Evolutionary conservation across 257 asterid genomes (phyloP).

Genomic region (Striga asiatica): DNA sequence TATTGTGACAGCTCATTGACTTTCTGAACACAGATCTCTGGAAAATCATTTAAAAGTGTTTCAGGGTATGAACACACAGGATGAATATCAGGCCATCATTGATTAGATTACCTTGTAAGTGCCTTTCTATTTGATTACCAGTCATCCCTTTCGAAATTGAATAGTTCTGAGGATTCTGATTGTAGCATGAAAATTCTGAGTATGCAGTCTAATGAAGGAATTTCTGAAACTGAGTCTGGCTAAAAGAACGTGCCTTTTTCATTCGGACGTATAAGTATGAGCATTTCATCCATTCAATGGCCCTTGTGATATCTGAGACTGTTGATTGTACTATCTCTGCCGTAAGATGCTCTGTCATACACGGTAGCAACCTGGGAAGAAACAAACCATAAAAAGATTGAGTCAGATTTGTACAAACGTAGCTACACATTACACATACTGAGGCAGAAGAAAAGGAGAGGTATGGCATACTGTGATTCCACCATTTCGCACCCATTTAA

Average conservation of each 20-base stretch:
- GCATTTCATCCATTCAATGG: conserved; percentile 95
- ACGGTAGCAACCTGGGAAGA: conserved; percentile 72
- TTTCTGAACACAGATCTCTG: conserved; percentile 84
- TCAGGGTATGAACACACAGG: conserved; percentile 9
- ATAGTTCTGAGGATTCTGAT: conserved; percentile 82
- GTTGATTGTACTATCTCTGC: conserved; percentile 97
- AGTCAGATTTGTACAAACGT: conserved; percentile 1
- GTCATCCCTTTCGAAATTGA: conserved; percentile 46
- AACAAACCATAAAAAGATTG: conserved; percentile 20
- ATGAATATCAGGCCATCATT: conserved; percentile 11
- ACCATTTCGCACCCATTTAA: conserved; percentile 92
- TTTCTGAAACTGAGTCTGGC: conserved; percentile 15
- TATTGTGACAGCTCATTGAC: conserved; percentile 68
- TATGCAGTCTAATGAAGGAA: conserved; percentile 13
- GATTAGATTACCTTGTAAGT: conserved; percentile 61
- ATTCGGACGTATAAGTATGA: conserved; percentile 88
- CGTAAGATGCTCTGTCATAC: conserved; percentile 85
- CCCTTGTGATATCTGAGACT: conserved; percentile 74
- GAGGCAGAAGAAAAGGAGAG: conserved; percentile 13
- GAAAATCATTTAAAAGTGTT: conserved; percentile 14
- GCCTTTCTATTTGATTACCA: conserved; percentile 53
- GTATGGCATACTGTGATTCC: conserved; percentile 84
- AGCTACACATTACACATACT: not conserved
- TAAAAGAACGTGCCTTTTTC: conserved; percentile 63
- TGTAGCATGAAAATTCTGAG: conserved; percentile 27